phyloP scores from a whole-genome alignment of 257 asterid genomes.

The Fraxinus pennsylvanica region DNA sequence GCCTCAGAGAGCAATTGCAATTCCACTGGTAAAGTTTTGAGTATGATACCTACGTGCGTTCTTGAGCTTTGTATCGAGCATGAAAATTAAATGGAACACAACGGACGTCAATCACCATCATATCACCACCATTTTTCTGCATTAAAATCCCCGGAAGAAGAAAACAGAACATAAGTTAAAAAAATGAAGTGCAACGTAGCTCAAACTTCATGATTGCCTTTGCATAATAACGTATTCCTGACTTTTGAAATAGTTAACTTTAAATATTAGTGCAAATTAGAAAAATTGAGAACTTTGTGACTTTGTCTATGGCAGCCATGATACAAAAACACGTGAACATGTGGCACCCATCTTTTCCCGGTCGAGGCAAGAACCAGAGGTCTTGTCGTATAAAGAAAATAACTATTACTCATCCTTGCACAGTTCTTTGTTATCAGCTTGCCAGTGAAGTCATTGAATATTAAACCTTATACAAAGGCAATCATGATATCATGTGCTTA shows the following conservation, averaged over 20 bases:
- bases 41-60: conserved; percentile 89
- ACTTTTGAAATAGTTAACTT: conserved; percentile 5
- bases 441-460: background rate
- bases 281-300: background rate
- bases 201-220: conserved; percentile 15
- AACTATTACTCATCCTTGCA: background rate
- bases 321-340: background rate
- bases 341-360: conserved; percentile 10
- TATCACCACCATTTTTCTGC: conserved; percentile 88
- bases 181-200: conserved; percentile 12
- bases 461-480: background rate
- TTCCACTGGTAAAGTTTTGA: conserved; percentile 19
- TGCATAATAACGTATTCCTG: background rate
- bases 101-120: conserved; percentile 70
- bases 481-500: background rate
- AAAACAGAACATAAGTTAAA: background rate
- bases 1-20: conserved; percentile 9
- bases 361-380: background rate
- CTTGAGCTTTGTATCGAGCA: conserved; percentile 82
- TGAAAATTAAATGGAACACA: conserved; percentile 86
- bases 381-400: background rate
- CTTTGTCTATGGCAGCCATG: background rate
- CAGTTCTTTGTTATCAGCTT: background rate
- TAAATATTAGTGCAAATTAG: background rate
- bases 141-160: conserved; percentile 24